Evolutionary conservation across 345 rosid species (phyloP), one percentile per base, ranked within the genome.

Genomic region (Camelina neglecta): DNA sequence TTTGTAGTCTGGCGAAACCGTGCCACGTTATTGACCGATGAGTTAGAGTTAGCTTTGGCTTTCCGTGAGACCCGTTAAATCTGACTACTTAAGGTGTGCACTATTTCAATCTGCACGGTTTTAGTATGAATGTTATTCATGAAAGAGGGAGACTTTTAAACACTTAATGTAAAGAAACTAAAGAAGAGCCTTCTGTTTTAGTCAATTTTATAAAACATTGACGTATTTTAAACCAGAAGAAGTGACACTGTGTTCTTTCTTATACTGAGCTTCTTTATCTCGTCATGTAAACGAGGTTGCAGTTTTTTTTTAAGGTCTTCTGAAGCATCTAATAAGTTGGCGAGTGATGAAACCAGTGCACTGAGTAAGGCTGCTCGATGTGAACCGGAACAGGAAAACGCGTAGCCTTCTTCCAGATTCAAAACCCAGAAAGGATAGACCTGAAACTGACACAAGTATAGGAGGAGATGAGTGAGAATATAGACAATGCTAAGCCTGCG

Each of bases 41-140:
- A 49, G 67, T 59, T 26, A 26, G 29, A 26, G 29, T 26, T 23
- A 75, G 67, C 73, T 58, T 67, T 39, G 51, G 67, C 67, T 49
- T 49, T 41, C 65, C 8, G n/a, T 5, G 47, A 51, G 75, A 23
- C 61, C 5, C 15, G n/a, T 39, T 67, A 29, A 60, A 4, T 21
- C 18, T 67, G 23, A 73, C 65, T 33, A 54, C 54, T 67, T 20
- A 67, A 75, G 79, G 79, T 67, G 54, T 67, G 79, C 23, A 49
- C 7, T 75, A 29, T 59, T 57, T 42, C 50, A 56, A 10, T 65
- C 64, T 60, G 1, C 65, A 18, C 35, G 20, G 61, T 23, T 39
- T 6, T 50, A 50, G 16, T 36, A 60, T 63, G 18, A 20, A 51
- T 49, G 29, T 38, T 11, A 48, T 67, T 16, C 24, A 45, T 44